Conservation (phyloP, 139 green algal species). For the Chlorella sp. region DNA sequence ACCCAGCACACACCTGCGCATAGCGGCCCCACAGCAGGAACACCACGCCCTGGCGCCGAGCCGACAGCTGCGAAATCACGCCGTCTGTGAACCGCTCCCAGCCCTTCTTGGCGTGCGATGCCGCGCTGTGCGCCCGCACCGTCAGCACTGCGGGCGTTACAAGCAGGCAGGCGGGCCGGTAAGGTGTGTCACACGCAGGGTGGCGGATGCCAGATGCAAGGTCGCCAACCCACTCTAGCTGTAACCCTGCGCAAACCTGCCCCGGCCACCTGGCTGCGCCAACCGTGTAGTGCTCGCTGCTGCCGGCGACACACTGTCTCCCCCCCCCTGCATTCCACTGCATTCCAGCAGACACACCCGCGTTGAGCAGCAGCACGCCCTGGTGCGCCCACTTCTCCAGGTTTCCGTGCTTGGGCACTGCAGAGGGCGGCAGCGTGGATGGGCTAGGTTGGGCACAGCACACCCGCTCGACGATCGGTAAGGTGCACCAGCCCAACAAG, state of each 20-base stretch:
- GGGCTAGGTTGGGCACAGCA: not conserved
- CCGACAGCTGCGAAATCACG: slow-evolving; percentile 76
- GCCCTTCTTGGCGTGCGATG: slow-evolving; percentile 89
- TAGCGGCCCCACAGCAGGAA: slow-evolving; percentile 95
- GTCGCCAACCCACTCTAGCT: no score
- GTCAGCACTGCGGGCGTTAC: slow-evolving; percentile 71
- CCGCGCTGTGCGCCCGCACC: slow-evolving; percentile 82
- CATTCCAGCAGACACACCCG: slow-evolving; percentile 19
- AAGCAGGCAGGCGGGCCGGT: not conserved
- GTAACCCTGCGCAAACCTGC: no score
- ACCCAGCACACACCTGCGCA: slow-evolving; percentile 54
- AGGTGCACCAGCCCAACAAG: no score
- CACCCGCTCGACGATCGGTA: no score
- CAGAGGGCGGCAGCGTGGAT: not conserved
- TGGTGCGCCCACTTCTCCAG: slow-evolving; percentile 72
- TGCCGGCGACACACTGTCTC: not conserved
- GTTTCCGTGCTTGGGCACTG: slow-evolving; percentile 71
- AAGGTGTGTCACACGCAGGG: no score
- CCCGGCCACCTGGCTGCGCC: no score
- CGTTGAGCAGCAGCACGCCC: slow-evolving; percentile 96
- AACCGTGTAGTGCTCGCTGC: no score
- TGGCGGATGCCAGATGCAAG: no score
- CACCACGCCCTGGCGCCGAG: slow-evolving; percentile 75
- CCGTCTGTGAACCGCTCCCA: slow-evolving; percentile 96
- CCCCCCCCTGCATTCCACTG: not conserved